Evolutionary conservation across 805 yeast species (phyloP), one percentile per base, ranked within the genome.

Genomic region (Starmerella roubikii): DNA sequence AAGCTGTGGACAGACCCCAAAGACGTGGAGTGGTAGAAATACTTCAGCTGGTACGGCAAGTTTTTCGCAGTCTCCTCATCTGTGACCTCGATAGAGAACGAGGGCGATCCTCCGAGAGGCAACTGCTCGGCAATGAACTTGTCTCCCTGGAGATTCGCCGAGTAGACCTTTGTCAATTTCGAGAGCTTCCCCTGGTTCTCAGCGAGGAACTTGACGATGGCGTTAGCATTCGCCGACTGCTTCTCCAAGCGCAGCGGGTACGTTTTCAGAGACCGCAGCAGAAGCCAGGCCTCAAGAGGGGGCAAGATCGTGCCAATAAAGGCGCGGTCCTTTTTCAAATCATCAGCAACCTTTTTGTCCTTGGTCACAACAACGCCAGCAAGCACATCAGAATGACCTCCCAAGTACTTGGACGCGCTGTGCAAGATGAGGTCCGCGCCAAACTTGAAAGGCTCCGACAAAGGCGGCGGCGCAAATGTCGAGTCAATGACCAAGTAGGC

Each of bases 401-500:
- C 95, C 54, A 84, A 78, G 61, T 78, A 88, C 57, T 86, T 86
- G 1, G 95, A 85, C 1, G 85, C 94, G 1, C 95, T 83, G 58
- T 86, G 95, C 72, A 88, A 64, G 13, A 88, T 74, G 47, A 83
- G 58, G 57, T 88, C 96, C 22, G 79, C 94, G 35, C 88, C 94
- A 49, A 69, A 76, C 25, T 67, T 66, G 62, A 84, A 84, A 4
- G 93, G 88, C 46, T 82, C 72, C 51, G 74, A 81, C 42, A 85
- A 60, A 12, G 95, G 95, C 11, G 93, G 93, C 18, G 96, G 95
- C 9, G 94, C 96, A 61, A 88, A 81, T 0, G 96, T 88, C 1
- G 95, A 70, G 57, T 86, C 97, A n/a, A 82, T 76, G 17, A 74
- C 52, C 12, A 85, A 58, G 20, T 62, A 48, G 0, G 94, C 95